Evolutionary conservation across 495 filamentous ascomycete genomes (phyloP).

Genomic region (Penicillium flavigenum): DNA sequence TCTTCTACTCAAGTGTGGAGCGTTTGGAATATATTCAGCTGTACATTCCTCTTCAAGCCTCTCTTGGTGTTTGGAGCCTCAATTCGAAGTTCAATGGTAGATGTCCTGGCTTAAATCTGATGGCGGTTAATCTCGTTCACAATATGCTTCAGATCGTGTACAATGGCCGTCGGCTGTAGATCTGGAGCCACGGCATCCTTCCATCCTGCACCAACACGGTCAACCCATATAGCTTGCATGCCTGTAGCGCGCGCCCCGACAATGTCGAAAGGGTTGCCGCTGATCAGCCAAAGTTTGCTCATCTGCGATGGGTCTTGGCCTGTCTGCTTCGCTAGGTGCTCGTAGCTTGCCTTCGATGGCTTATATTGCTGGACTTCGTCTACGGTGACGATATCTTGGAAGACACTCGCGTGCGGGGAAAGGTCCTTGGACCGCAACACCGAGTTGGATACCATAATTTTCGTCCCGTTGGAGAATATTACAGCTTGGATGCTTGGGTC

Average conservation of each 20-base stretch:
- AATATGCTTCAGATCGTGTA: constrained; percentile 33
- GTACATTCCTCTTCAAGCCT: constrained; percentile 32
- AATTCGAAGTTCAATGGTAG: neutral
- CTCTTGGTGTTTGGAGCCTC: neutral
- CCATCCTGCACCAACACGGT: constrained; percentile 52
- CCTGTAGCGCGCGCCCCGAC: constrained; percentile 45
- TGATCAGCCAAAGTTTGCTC: constrained; percentile 68
- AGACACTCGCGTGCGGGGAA: constrained; percentile 46
- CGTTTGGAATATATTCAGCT: constrained; percentile 52
- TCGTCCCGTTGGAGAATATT: constrained; percentile 75
- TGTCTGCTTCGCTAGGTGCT: constrained; percentile 54
- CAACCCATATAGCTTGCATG: constrained; percentile 69
- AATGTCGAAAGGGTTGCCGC: constrained; percentile 80
- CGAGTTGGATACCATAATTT: constrained; percentile 61
- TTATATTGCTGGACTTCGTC: constrained; percentile 64
- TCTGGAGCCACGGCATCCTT: constrained; percentile 32
- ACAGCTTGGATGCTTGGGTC: constrained; percentile 50
- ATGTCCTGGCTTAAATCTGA: neutral
- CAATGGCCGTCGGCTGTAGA: constrained; percentile 32
- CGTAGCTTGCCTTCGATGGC: constrained; percentile 64
- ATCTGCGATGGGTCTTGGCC: constrained; percentile 46
- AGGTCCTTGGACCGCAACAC: constrained; percentile 57
- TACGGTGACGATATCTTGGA: constrained; percentile 61
- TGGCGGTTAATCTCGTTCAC: constrained; percentile 24
- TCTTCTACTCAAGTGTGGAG: constrained; percentile 48